Evolutionary conservation across 352 stramenopile genomes (phyloP), one percentile per base, ranked within the genome.

Genomic region (Pythium vanterpoolii): DNA sequence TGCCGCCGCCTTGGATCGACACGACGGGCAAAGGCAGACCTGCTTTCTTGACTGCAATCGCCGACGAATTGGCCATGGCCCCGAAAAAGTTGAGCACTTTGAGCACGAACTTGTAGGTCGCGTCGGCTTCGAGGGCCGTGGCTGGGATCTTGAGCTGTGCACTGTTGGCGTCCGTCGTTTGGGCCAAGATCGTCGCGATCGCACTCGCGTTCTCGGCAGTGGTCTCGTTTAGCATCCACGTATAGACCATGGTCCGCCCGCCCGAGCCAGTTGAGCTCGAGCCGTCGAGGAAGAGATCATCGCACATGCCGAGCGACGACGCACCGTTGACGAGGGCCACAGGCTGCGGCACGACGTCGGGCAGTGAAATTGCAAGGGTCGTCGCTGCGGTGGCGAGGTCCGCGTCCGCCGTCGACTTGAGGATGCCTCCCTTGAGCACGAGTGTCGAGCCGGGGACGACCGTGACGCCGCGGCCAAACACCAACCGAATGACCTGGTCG

Each of bases 261-360:
- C 79, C 77, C 0, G 74, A 83, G 30, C 79, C 79, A 0, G 73
- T 76, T 0, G 79, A 87, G 18, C 62, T 61, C 0, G 75, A 83
- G 1, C 69, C 79, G 44, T 89, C 79, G 9, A 89, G 64, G 19
- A 77, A 77, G 9, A 87, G 52, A 59, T 85, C 70, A 24, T 89
- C 79, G 31, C 77, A 89, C 30, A 66, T 76, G 18, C 79, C 79
- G 5, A 89, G 62, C 1, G 75, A 86, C 6, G 60, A 71, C 13
- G 67, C 68, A 1, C 79, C 79, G 27, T 56, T 86, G 0, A 89
- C 66, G 28, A 74, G 36, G 13, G 72, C 72, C 14, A 76, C 30
- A 30, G 79, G 79, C 3, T 78, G 55, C 1, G 73, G 79, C 33
- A 80, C 54, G 0, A 74, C 70, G 27, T 80, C 73, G 0, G 79